Conservation (phyloP, 306 rosid species). For the Canavalia ensiformis region DNA sequence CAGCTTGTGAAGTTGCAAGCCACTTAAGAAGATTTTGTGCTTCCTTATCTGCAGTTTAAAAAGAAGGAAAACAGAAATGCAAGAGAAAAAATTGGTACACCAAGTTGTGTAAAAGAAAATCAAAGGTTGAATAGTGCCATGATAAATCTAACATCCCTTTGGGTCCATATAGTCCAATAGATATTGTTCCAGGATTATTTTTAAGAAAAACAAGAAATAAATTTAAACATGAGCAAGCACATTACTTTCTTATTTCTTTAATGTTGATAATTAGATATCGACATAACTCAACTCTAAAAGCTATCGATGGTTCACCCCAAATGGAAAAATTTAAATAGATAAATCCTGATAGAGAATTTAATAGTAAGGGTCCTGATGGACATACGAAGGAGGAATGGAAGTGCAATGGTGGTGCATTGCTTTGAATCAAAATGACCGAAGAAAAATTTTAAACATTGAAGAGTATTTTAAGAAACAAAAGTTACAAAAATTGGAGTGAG, state of each 20-base stretch:
- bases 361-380: too few species aligned
- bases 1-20: conserved; percentile 91
- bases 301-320: too few species aligned
- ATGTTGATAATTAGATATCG: too few species aligned
- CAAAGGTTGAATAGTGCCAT: conserved; percentile 30
- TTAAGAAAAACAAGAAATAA: conserved; percentile 9
- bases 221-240: not conserved
- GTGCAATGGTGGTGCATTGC: too few species aligned
- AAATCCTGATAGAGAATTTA: too few species aligned
- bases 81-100: conserved; percentile 34
- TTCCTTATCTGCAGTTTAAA: conserved; percentile 74
- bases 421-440: too few species aligned
- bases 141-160: conserved; percentile 36
- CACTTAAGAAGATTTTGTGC: conserved; percentile 81
- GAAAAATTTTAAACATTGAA: too few species aligned
- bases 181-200: conserved; percentile 2
- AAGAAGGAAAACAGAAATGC: conserved; percentile 38
- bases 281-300: too few species aligned
- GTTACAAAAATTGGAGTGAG: too few species aligned
- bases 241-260: conserved; percentile 19
- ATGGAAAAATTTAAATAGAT: too few species aligned
- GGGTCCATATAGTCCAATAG: conserved; percentile 7
- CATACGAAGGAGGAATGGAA: too few species aligned
- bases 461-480: too few species aligned
- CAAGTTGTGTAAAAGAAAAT: not conserved